phyloP scores from a whole-genome alignment of 768 basidiomycete genomes.

The Steccherinum ochraceum region DNA sequence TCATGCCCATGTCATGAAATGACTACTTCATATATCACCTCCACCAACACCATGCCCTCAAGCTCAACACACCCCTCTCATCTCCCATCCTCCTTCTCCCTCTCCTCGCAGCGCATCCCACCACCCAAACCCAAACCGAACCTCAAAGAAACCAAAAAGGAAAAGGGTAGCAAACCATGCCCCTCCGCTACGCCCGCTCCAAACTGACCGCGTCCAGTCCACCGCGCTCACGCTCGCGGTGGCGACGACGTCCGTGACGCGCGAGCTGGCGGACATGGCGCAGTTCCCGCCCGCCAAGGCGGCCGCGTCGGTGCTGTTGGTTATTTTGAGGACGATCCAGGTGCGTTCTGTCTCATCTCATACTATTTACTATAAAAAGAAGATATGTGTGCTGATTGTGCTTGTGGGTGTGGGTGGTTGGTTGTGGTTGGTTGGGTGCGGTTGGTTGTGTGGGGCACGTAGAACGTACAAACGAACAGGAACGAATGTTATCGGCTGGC shows the following conservation, averaged over 20 bases:
- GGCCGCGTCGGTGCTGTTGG: constrained; percentile 32
- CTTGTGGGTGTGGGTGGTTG: background rate
- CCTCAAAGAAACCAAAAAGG: too few relatives aligned
- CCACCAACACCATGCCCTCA: background rate
- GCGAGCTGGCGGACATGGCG: constrained; percentile 26
- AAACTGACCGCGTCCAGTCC: constrained; percentile 17
- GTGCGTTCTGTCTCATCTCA: constrained; percentile 22
- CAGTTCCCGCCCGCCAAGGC: constrained; percentile 39
- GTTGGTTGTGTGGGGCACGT: background rate
- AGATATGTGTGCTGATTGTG: background rate
- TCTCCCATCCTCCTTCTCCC: background rate
- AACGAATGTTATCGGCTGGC: constrained; percentile 33
- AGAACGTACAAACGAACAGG: constrained; percentile 32
- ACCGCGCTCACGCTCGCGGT: constrained; percentile 26
- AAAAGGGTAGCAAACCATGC: too few relatives aligned
- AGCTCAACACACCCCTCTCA: background rate
- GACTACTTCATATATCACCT: background rate
- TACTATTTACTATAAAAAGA: background rate
- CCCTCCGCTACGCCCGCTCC: constrained; percentile 11
- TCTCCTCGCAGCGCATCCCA: background rate
- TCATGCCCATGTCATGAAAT: background rate
- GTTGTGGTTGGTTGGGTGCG: background rate
- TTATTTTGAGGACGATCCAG: constrained; percentile 41
- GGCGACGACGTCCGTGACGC: constrained; percentile 23
- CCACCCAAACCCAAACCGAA: background rate